phyloP scores from a whole-genome alignment of 2,329 filamentous ascomycete species.

The Zopfia rhizophila region DNA sequence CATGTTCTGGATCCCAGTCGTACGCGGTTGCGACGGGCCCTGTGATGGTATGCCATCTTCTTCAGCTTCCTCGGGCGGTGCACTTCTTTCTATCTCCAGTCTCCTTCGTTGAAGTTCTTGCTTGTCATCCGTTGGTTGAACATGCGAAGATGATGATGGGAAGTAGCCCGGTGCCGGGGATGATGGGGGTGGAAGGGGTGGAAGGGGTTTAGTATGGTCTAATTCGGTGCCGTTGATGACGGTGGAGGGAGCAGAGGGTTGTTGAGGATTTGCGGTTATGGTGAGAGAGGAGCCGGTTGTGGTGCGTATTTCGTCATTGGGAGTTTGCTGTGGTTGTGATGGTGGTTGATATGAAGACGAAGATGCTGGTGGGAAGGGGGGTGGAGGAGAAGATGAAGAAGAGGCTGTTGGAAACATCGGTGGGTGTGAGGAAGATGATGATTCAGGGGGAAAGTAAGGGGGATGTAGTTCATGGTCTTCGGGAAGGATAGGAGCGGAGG shows the following conservation, averaged over 20 bases:
- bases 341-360: slow-evolving; percentile 1
- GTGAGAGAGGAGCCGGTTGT: slow-evolving; percentile 37
- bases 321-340: slow-evolving; percentile 1
- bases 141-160: slow-evolving; percentile 40
- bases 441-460: slow-evolving; percentile 32
- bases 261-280: slow-evolving; percentile 26
- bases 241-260: slow-evolving; percentile 21
- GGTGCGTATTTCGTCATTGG: slow-evolving; percentile 26
- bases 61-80: slow-evolving; percentile 44
- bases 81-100: slow-evolving; percentile 54
- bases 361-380: slow-evolving; percentile 33
- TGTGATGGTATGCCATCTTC: slow-evolving; percentile 30
- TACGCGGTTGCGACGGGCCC: slow-evolving; percentile 31
- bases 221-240: slow-evolving; percentile 24
- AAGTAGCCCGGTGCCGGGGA: slow-evolving; percentile 36
- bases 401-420: slow-evolving; percentile 23
- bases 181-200: slow-evolving; percentile 29
- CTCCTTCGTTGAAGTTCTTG: slow-evolving; percentile 72
- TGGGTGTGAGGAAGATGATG: slow-evolving; percentile 14
- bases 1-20: slow-evolving; percentile 17
- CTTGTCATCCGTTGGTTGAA: slow-evolving; percentile 74
- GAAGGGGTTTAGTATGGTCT: slow-evolving; percentile 28
- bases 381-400: slow-evolving; percentile 32
- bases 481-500: slow-evolving; percentile 49
- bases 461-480: slow-evolving; percentile 43